phyloP scores from a whole-genome alignment of 2,329 filamentous ascomycete genomes.

The Colletotrichum trifolii region DNA sequence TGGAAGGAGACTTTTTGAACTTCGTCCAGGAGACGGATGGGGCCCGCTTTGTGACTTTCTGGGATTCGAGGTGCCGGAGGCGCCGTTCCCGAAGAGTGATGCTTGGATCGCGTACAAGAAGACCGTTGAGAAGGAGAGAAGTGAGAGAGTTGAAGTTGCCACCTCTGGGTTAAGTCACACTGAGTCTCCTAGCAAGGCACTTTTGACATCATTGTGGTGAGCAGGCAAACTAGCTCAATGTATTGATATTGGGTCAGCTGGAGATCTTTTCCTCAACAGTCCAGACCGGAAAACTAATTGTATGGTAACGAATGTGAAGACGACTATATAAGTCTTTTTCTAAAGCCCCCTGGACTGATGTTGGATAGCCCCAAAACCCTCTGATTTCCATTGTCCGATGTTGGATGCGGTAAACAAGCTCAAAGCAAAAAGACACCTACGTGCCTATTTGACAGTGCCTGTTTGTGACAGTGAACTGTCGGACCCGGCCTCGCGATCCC shows the following conservation, averaged over 20 bases:
- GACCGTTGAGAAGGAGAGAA: slow-evolving; percentile 38
- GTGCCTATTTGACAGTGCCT: slow-evolving; percentile 5
- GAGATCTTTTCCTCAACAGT: slow-evolving; percentile 25
- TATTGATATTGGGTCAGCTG: slow-evolving; percentile 14
- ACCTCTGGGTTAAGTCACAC: background rate
- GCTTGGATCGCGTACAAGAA: slow-evolving; percentile 46
- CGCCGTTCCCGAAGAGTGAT: slow-evolving; percentile 43
- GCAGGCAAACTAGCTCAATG: background rate
- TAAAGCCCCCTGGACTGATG: slow-evolving; percentile 31
- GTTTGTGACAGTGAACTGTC: no score
- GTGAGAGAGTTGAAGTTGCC: background rate
- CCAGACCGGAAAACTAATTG: background rate
- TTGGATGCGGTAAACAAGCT: background rate
- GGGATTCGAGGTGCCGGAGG: slow-evolving; percentile 38
- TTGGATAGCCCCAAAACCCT: slow-evolving; percentile 33
- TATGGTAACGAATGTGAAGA: slow-evolving; percentile 10
- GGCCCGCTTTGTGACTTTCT: slow-evolving; percentile 43
- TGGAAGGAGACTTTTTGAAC: slow-evolving; percentile 43
- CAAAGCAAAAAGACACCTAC: background rate
- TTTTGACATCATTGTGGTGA: background rate
- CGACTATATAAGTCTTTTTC: slow-evolving; percentile 1
- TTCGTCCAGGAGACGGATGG: slow-evolving; percentile 42
- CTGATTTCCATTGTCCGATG: slow-evolving; percentile 20
- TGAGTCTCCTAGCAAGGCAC: no score
- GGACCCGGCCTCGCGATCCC: background rate